Evolutionary conservation across 306 rosid species (phyloP).

Genomic region (Begonia masoniana): DNA sequence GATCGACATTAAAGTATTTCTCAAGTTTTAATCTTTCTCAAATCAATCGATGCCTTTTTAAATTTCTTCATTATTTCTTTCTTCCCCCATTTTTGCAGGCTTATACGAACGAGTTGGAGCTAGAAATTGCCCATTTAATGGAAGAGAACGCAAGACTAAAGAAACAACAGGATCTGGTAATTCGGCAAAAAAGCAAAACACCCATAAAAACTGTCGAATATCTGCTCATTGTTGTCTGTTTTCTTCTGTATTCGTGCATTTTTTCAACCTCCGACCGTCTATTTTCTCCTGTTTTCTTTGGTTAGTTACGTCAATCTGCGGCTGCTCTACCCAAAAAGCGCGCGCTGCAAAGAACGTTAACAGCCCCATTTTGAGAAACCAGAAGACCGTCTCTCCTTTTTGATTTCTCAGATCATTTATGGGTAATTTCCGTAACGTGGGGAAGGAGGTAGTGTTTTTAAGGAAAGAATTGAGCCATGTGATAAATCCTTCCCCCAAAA

Average conservation of each 20-base stretch:
- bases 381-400: too few species aligned
- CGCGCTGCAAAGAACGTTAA: slow-evolving; percentile 41
- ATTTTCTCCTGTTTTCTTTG: too few species aligned
- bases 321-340: slow-evolving; percentile 30
- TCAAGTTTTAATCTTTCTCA: neutral
- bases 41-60: neutral
- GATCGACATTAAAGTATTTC: too few species aligned
- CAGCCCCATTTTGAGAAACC: slow-evolving; percentile 63
- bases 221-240: neutral
- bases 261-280: too few species aligned
- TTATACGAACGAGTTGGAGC: slow-evolving; percentile 66
- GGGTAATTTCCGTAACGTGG: too few species aligned
- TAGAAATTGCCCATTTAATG: slow-evolving; percentile 29
- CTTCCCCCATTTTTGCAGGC: slow-evolving; percentile 37
- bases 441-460: neutral
- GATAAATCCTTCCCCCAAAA: slow-evolving; percentile 3
- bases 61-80: neutral
- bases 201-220: too few species aligned
- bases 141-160: slow-evolving; percentile 62
- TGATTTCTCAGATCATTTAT: too few species aligned
- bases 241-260: neutral
- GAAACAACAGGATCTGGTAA: slow-evolving; percentile 53
- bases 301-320: slow-evolving; percentile 20
- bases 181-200: too few species aligned
- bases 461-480: neutral